Conservation (phyloP, 768 basidiomycete genomes). For the Leccinum olivaceopallidum region DNA sequence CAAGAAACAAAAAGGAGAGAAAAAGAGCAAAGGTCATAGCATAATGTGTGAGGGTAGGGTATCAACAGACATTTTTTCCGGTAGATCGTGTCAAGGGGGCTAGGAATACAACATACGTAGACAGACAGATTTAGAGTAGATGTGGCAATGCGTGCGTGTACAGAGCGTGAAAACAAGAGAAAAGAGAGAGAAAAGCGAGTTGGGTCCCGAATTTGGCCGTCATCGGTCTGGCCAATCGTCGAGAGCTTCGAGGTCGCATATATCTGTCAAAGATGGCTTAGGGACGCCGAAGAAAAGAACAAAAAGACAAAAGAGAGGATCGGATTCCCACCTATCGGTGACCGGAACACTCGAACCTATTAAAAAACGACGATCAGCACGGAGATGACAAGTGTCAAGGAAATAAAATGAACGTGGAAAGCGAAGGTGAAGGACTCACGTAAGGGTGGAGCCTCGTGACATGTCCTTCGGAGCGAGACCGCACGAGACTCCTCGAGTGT, state of each 20-base stretch:
- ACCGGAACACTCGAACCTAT: constrained; percentile 32
- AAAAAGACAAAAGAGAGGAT: background rate
- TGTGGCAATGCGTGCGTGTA: constrained; percentile 16
- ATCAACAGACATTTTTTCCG: constrained; percentile 5
- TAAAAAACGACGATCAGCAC: constrained; percentile 9
- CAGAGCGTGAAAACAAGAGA: constrained; percentile 3
- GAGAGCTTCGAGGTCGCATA: constrained; percentile 30
- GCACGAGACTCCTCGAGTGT: constrained; percentile 28
- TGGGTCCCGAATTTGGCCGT: constrained; percentile 1
- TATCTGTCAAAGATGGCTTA: constrained; percentile 23
- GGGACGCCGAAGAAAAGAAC: background rate
- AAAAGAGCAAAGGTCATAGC: constrained; percentile 2
- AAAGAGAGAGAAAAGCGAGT: background rate
- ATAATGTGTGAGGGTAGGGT: constrained; percentile 9
- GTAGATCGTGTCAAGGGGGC: constrained; percentile 1
- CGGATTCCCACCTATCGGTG: constrained; percentile 32
- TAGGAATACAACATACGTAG: constrained; percentile 22
- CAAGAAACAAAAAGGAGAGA: background rate
- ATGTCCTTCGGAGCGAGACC: constrained; percentile 33
- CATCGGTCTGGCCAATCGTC: constrained; percentile 24
- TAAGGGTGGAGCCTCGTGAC: constrained; percentile 29
- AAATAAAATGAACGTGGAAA: background rate
- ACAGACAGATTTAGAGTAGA: constrained; percentile 22
- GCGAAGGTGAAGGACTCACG: constrained; percentile 11
- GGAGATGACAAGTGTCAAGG: background rate